phyloP scores from a whole-genome alignment of 352 stramenopile genomes.

The Pythium utonaiense region DNA sequence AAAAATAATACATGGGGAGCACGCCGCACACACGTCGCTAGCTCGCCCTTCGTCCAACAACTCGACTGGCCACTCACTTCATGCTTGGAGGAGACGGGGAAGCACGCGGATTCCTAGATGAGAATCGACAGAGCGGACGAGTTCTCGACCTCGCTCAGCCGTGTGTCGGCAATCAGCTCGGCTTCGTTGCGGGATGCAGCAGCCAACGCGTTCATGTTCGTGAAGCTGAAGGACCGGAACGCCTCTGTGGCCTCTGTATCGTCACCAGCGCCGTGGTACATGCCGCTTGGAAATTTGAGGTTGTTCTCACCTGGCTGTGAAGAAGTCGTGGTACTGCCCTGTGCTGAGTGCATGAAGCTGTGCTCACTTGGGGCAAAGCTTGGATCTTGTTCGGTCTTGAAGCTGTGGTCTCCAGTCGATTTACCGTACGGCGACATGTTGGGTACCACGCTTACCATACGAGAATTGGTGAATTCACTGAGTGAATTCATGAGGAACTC shows the following conservation, averaged over 20 bases:
- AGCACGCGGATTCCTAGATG: slow-evolving; percentile 32
- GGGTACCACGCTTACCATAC: not conserved
- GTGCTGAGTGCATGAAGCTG: not conserved
- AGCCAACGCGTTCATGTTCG: slow-evolving; percentile 82
- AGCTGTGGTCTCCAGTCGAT: not conserved
- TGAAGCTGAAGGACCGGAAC: slow-evolving; percentile 83
- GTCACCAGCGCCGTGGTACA: slow-evolving; percentile 43
- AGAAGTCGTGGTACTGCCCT: not conserved
- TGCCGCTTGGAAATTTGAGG: slow-evolving; percentile 59
- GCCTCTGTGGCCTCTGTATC: slow-evolving; percentile 42
- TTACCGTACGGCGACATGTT: slow-evolving; percentile 1
- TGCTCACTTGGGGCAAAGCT: slow-evolving; percentile 6
- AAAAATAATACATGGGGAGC: too few species aligned
- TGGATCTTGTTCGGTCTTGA: slow-evolving; percentile 24
- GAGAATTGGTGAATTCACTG: slow-evolving; percentile 4
- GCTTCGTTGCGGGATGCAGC: slow-evolving; percentile 74
- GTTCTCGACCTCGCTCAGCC: slow-evolving; percentile 40
- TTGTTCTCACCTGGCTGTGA: slow-evolving; percentile 24
- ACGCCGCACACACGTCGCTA: not conserved
- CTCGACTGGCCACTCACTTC: not conserved
- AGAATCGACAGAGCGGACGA: slow-evolving; percentile 55
- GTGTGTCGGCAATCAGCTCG: slow-evolving; percentile 46
- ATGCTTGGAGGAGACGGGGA: not conserved
- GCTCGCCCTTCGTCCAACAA: not conserved
- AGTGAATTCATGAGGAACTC: slow-evolving; percentile 22